A percentile compares a stretch with the other conserved stretches of the same genome.
Conservation (phyloP, 2,329 filamentous ascomycete species). For the Beauveria sp. region DNA sequence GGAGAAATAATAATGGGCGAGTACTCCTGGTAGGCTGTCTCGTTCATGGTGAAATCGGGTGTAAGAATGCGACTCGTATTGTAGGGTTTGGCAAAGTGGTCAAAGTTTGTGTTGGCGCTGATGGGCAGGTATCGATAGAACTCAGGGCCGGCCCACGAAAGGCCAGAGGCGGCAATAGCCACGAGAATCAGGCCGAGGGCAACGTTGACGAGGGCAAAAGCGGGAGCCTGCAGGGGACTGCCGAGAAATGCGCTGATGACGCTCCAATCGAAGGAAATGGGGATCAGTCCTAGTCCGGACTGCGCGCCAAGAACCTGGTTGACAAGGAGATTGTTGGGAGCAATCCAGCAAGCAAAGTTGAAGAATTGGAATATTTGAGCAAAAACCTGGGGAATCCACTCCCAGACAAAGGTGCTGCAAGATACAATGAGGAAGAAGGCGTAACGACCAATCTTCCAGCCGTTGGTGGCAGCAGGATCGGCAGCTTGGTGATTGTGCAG, state of each 20-base stretch:
- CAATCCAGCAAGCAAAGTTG: slow-evolving; percentile 55
- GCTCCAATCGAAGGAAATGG: slow-evolving; percentile 61
- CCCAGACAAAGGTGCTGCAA: slow-evolving; percentile 44
- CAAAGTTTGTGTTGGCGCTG: slow-evolving; percentile 46
- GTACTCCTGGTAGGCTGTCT: slow-evolving; percentile 49
- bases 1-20: slow-evolving; percentile 48
- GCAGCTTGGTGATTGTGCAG: slow-evolving; percentile 53
- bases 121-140: slow-evolving; percentile 50
- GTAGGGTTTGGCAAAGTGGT: slow-evolving; percentile 51
- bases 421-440: slow-evolving; percentile 49
- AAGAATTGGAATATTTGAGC: slow-evolving; percentile 53
- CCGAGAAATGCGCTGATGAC: slow-evolving; percentile 48
- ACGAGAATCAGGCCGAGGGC: slow-evolving; percentile 45
- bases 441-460: slow-evolving; percentile 53
- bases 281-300: slow-evolving; percentile 53
- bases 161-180: slow-evolving; percentile 41
- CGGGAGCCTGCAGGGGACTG: slow-evolving; percentile 52
- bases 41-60: slow-evolving; percentile 43
- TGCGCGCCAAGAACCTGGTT: slow-evolving; percentile 60
- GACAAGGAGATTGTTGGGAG: slow-evolving; percentile 50
- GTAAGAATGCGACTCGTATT: slow-evolving; percentile 49
- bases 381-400: slow-evolving; percentile 52
- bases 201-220: slow-evolving; percentile 53
- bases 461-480: slow-evolving; percentile 37
- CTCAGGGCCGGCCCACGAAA: slow-evolving; percentile 44